Evolutionary conservation across 192 early-diverging fungal species (phyloP).

Genomic region (Coemansia sp.): DNA sequence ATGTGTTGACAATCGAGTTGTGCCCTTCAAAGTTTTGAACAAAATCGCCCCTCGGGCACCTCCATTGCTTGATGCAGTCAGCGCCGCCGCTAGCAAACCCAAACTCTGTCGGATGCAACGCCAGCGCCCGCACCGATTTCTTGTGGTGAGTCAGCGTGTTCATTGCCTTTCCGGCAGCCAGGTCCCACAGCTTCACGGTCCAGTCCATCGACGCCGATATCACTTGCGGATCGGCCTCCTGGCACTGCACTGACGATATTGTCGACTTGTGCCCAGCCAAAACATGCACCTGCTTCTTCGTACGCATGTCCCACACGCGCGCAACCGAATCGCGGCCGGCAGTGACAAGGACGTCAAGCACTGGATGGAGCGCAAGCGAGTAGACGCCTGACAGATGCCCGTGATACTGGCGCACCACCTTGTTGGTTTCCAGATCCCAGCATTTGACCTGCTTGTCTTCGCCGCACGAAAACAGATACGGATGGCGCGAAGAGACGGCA

Average conservation of each 20-base stretch:
- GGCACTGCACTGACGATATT: conserved; percentile 82
- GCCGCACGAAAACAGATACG: conserved; percentile 95
- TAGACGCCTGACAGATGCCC: conserved; percentile 97
- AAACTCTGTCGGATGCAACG: conserved; percentile 91
- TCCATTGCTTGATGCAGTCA: conserved; percentile 97
- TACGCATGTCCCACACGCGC: conserved; percentile 98
- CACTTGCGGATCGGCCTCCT: conserved; percentile 96
- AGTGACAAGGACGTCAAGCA: conserved; percentile 91
- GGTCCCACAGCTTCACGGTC: conserved; percentile 94
- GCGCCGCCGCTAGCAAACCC: conserved; percentile 86
- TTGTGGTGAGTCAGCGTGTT: conserved; percentile 96
- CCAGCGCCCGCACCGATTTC: conserved; percentile 89
- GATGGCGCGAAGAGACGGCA: conserved; percentile 90
- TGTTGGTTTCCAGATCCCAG: conserved; percentile 99
- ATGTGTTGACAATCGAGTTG: conserved; percentile 84
- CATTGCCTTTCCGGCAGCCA: conserved; percentile 95
- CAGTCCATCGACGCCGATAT: conserved; percentile 91
- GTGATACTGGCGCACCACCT: conserved; percentile 98
- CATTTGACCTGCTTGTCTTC: conserved; percentile 99
- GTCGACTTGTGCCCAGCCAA: conserved; percentile 86
- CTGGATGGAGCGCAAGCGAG: conserved; percentile 87
- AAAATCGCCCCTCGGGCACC: conserved; percentile 91
- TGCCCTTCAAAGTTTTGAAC: conserved; percentile 91
- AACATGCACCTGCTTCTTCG: conserved; percentile 87
- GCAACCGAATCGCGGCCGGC: conserved; percentile 93